Conservation (phyloP, 768 basidiomycete species). For the Cyathus striatus region DNA sequence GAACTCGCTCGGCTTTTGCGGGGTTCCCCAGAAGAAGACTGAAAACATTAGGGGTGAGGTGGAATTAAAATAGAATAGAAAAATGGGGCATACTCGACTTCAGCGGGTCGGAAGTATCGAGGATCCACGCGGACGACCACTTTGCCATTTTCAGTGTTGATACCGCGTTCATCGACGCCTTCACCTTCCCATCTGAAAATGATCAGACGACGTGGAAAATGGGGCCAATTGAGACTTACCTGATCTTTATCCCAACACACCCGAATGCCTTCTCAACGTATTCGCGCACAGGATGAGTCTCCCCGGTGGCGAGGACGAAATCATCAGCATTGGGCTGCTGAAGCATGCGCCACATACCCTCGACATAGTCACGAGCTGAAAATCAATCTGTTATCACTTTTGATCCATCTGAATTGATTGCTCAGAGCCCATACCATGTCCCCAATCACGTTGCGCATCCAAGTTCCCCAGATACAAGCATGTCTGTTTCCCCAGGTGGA, state of each 20-base stretch:
- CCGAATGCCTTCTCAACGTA: slow-evolving; percentile 86
- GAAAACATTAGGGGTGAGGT: slow-evolving; percentile 5
- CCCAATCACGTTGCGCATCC: slow-evolving; percentile 96
- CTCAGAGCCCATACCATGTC: slow-evolving; percentile 63
- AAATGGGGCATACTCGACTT: slow-evolving; percentile 74
- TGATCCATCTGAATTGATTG: neutral
- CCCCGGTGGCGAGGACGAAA: slow-evolving; percentile 93
- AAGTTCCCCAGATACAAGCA: slow-evolving; percentile 93
- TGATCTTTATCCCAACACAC: slow-evolving; percentile 60
- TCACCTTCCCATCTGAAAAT: slow-evolving; percentile 65
- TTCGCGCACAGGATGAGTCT: slow-evolving; percentile 93
- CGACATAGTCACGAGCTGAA: slow-evolving; percentile 82
- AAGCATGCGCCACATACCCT: slow-evolving; percentile 97
- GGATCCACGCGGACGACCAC: slow-evolving; percentile 82
- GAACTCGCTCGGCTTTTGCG: slow-evolving; percentile 79
- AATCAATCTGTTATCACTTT: slow-evolving; percentile 6
- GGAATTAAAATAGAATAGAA: neutral
- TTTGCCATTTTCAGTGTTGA: slow-evolving; percentile 62
- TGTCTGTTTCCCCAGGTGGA: slow-evolving; percentile 80
- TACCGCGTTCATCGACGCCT: slow-evolving; percentile 75
- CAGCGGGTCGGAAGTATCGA: slow-evolving; percentile 90
- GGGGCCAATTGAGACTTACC: slow-evolving; percentile 30
- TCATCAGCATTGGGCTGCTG: slow-evolving; percentile 82
- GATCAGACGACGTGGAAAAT: neutral
- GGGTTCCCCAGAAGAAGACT: slow-evolving; percentile 86